These are phyloP conservation scores for Podospora bellae-mahoneyi DNA, from an alignment of 495 filamentous ascomycete genomes.

Conservation along the genomic window DNA sequence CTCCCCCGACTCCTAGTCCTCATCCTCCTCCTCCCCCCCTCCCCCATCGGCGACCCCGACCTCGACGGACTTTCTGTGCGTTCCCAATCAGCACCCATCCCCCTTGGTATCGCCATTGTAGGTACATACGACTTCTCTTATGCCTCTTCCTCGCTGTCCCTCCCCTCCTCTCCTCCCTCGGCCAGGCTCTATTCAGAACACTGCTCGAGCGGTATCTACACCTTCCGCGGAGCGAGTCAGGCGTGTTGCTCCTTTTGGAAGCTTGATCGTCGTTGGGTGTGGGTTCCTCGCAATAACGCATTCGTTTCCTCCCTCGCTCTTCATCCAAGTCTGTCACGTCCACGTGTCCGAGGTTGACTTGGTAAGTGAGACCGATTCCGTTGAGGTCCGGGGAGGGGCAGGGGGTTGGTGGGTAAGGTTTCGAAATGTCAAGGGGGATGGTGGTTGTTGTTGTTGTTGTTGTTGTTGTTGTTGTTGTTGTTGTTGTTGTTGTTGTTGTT, in stretches of 20 bases:
- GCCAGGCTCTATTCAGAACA: not conserved
- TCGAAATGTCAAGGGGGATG: not conserved
- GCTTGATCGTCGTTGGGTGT: not conserved
- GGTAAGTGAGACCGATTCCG: not conserved
- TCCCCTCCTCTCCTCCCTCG: not conserved
- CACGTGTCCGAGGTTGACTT: not conserved
- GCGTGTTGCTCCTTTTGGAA: not conserved
- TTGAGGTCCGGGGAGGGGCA: not conserved
- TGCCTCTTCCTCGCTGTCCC: not conserved
- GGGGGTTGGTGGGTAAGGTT: not conserved
- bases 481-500: not conserved
- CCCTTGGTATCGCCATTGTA: not conserved
- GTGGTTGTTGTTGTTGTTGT: not conserved
- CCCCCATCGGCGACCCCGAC: conserved; percentile 13
- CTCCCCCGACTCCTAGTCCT: conserved; percentile 20
- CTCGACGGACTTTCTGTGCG: conserved; percentile 16
- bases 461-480: not conserved
- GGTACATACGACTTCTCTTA: conserved; percentile 13
- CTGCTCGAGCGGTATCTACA: not conserved
- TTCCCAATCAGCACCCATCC: not conserved
- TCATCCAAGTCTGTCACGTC: no score
- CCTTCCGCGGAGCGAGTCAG: conserved; percentile 5
- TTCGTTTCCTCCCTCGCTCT: not conserved
- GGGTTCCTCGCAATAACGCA: not conserved
- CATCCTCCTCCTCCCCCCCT: conserved; percentile 15